These are phyloP conservation scores for Fusarium sp. DNA, from an alignment of 2,329 filamentous ascomycete genomes.

Conservation along the genomic window DNA sequence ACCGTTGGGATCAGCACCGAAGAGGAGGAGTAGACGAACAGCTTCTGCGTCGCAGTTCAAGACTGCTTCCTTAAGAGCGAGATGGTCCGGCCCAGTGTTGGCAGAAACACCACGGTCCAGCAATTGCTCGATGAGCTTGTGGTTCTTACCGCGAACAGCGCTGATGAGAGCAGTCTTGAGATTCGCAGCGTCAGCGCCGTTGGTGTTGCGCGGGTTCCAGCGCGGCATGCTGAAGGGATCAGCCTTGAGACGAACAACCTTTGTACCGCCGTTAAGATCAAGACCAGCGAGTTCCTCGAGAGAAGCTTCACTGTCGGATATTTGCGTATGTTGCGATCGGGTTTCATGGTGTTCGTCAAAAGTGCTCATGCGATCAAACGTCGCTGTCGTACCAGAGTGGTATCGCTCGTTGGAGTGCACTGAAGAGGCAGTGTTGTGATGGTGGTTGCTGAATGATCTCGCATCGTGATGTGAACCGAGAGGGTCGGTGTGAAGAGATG, in stretches of 20 bases:
- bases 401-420: constrained; percentile 49
- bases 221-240: constrained; percentile 65
- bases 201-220: constrained; percentile 61
- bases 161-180: constrained; percentile 62
- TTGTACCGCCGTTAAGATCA: constrained; percentile 56
- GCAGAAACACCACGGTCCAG: constrained; percentile 68
- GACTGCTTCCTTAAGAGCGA: constrained; percentile 66
- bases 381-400: constrained; percentile 43
- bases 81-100: constrained; percentile 59
- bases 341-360: constrained; percentile 49
- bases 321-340: constrained; percentile 42
- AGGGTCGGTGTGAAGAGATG: constrained; percentile 35
- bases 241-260: constrained; percentile 61
- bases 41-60: constrained; percentile 63
- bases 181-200: constrained; percentile 57
- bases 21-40: constrained; percentile 66
- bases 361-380: constrained; percentile 47
- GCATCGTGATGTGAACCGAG: constrained; percentile 22
- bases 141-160: constrained; percentile 68
- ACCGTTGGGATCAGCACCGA: constrained; percentile 68
- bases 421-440: constrained; percentile 47
- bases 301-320: constrained; percentile 45
- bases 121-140: constrained; percentile 67
- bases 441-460: constrained; percentile 26
- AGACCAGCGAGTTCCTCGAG: constrained; percentile 52